phyloP scores from a whole-genome alignment of 441 rosid species.

The Pelargonium myrrhifolium region DNA sequence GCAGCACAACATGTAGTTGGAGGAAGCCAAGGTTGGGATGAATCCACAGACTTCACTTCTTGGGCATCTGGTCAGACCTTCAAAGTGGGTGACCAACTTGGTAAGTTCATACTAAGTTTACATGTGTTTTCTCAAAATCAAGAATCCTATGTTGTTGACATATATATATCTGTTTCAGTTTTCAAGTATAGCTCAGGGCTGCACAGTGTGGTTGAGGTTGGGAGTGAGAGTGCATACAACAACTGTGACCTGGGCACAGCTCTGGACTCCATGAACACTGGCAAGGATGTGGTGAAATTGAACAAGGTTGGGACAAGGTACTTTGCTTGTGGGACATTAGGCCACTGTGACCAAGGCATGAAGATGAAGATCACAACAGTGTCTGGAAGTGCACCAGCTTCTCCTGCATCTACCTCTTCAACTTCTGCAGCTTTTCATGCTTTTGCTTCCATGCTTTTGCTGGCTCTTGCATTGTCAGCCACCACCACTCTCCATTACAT shows the following conservation, averaged over 20 bases:
- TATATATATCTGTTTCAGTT: too few species aligned
- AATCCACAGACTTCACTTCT: constrained; percentile 57
- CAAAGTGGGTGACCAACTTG: constrained; percentile 75
- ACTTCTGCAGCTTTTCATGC: constrained; percentile 18
- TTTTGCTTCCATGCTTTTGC: constrained; percentile 16
- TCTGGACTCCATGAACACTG: constrained; percentile 47
- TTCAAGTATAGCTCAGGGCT: constrained; percentile 70
- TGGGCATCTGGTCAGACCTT: constrained; percentile 64
- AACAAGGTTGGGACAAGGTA: constrained; percentile 63
- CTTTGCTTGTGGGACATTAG: constrained; percentile 74
- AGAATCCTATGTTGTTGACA: neutral
- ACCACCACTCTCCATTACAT: too few species aligned
- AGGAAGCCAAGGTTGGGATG: constrained; percentile 88
- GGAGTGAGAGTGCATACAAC: constrained; percentile 60
- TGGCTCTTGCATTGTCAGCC: constrained; percentile 16
- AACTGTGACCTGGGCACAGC: constrained; percentile 68
- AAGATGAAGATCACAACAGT: constrained; percentile 59
- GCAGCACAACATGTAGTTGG: constrained; percentile 66
- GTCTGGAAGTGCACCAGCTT: constrained; percentile 42
- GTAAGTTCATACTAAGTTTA: constrained; percentile 40
- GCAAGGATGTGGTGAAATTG: constrained; percentile 66
- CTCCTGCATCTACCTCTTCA: constrained; percentile 29
- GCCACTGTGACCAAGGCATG: constrained; percentile 88
- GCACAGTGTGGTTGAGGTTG: constrained; percentile 79
- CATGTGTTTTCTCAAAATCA: neutral